Percentiles rank a stretch among this genome's conserved stretches.
phyloP scores from a whole-genome alignment of 306 rosid genomes.

The Ceratonia siliqua region DNA sequence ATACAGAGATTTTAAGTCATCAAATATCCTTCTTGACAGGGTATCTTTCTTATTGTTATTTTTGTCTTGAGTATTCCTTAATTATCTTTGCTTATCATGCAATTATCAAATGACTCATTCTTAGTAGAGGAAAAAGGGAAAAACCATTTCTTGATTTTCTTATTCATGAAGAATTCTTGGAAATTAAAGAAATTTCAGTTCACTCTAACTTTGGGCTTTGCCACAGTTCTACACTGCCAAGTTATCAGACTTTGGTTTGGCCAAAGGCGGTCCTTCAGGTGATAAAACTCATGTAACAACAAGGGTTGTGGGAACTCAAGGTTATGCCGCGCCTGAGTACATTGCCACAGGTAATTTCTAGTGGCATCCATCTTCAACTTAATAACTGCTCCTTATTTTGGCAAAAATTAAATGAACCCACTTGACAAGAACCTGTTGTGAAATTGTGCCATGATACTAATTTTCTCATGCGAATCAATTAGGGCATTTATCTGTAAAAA shows the following conservation, averaged over 20 bases:
- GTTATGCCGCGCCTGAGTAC: slow-evolving; percentile 92
- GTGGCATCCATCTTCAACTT: slow-evolving; percentile 12
- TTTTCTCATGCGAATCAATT: slow-evolving; percentile 18
- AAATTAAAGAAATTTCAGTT: not conserved
- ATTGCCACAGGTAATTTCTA: slow-evolving; percentile 58
- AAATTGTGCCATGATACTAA: slow-evolving; percentile 1
- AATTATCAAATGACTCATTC: not conserved
- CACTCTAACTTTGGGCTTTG: slow-evolving; percentile 20
- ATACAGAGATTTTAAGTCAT: slow-evolving; percentile 84
- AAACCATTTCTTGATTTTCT: not conserved
- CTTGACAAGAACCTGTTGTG: not conserved
- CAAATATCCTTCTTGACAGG: slow-evolving; percentile 83
- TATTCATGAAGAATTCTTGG: not conserved
- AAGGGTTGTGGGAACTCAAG: slow-evolving; percentile 17
- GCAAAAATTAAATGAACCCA: not conserved
- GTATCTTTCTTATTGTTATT: slow-evolving; percentile 56
- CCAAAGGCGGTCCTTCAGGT: slow-evolving; percentile 61
- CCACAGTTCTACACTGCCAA: slow-evolving; percentile 66
- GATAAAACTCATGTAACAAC: slow-evolving; percentile 76
- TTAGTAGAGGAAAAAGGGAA: not conserved
- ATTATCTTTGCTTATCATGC: too few relatives aligned
- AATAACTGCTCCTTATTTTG: not conserved
- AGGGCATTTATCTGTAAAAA: slow-evolving; percentile 83
- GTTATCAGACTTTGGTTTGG: slow-evolving; percentile 91
- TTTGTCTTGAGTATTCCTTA: too few relatives aligned